Evolutionary conservation across 2,329 filamentous ascomycete species (phyloP).

Genomic region (Botrytis tulipae): DNA sequence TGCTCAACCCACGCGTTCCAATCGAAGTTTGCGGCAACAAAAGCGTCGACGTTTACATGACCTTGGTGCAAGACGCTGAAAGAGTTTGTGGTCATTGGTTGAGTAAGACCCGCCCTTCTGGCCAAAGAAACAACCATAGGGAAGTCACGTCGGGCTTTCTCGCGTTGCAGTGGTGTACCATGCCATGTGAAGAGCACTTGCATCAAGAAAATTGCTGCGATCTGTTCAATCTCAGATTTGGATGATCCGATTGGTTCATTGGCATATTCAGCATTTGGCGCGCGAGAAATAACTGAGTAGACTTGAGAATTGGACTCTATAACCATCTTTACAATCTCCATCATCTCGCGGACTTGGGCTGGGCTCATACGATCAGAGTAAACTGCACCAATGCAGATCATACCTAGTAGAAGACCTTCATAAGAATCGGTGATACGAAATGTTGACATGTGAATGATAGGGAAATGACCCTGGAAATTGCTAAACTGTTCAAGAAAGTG

Average conservation of each 20-base stretch:
- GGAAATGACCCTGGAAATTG: slow-evolving; percentile 72
- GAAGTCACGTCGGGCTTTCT: slow-evolving; percentile 59
- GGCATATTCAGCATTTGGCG: slow-evolving; percentile 42
- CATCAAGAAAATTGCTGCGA: slow-evolving; percentile 64
- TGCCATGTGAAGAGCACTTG: slow-evolving; percentile 67
- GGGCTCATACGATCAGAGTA: slow-evolving; percentile 64
- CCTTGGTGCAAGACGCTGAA: slow-evolving; percentile 62
- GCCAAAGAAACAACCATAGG: slow-evolving; percentile 56
- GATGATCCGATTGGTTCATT: slow-evolving; percentile 41
- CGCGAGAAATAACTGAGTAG: slow-evolving; percentile 47
- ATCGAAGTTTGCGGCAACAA: slow-evolving; percentile 55
- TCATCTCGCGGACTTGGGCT: slow-evolving; percentile 64
- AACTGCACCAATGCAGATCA: slow-evolving; percentile 72
- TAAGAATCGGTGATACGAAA: slow-evolving; percentile 66
- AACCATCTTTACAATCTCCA: slow-evolving; percentile 59
- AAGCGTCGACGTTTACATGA: slow-evolving; percentile 46
- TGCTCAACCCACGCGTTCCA: slow-evolving; percentile 70
- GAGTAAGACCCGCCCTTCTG: slow-evolving; percentile 55
- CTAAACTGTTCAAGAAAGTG: slow-evolving; percentile 69
- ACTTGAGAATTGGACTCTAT: slow-evolving; percentile 56
- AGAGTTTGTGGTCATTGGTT: slow-evolving; percentile 49
- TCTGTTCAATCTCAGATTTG: slow-evolving; percentile 57
- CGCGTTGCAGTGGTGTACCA: slow-evolving; percentile 63
- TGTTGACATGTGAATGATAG: slow-evolving; percentile 68
- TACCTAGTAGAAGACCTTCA: slow-evolving; percentile 64